These are phyloP conservation scores for Narthecium ossifragum DNA, from an alignment of 106 monocot genomes.

Conservation along the genomic window DNA sequence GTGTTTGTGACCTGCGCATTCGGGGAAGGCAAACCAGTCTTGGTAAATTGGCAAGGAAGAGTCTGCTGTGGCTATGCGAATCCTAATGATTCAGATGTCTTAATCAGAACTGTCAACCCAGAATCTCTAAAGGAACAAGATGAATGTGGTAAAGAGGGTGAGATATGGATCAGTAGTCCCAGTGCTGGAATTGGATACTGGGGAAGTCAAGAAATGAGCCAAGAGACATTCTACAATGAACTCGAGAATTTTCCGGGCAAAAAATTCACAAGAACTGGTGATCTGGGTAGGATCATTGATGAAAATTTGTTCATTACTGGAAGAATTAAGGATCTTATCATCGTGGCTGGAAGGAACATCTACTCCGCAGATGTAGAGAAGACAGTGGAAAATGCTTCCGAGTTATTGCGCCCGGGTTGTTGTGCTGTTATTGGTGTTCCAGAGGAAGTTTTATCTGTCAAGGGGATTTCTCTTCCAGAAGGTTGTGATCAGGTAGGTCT, in stretches of 20 bases:
- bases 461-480: conserved; percentile 32
- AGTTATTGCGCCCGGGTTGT: conserved; percentile 36
- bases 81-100: conserved; percentile 18
- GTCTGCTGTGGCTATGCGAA: conserved; percentile 43
- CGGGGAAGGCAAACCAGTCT: conserved; percentile 39
- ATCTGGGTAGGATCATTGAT: conserved; percentile 45
- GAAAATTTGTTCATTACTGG: conserved; percentile 48
- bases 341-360: conserved; percentile 48
- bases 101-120: conserved; percentile 29
- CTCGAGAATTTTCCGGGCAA: conserved; percentile 18
- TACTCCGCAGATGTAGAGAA: conserved; percentile 51
- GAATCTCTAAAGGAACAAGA: conserved; percentile 25
- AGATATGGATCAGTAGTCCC: conserved; percentile 52
- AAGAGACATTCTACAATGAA: conserved; percentile 37
- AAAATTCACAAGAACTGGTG: conserved; percentile 44
- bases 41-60: conserved; percentile 47
- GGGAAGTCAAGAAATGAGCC: conserved; percentile 35
- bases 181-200: conserved; percentile 55
- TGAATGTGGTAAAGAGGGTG: conserved; percentile 42
- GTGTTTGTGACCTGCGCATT: conserved; percentile 50
- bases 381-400: conserved; percentile 40
- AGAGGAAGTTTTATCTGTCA: conserved; percentile 29
- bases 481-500: conserved; percentile 44
- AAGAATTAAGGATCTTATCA: conserved; percentile 55
- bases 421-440: conserved; percentile 56